A percentile compares a stretch with the other conserved stretches of the same genome.
These are phyloP conservation scores for Diaporthe aspalathi DNA, from an alignment of 2,329 filamentous ascomycete genomes.

Conservation along the genomic window DNA sequence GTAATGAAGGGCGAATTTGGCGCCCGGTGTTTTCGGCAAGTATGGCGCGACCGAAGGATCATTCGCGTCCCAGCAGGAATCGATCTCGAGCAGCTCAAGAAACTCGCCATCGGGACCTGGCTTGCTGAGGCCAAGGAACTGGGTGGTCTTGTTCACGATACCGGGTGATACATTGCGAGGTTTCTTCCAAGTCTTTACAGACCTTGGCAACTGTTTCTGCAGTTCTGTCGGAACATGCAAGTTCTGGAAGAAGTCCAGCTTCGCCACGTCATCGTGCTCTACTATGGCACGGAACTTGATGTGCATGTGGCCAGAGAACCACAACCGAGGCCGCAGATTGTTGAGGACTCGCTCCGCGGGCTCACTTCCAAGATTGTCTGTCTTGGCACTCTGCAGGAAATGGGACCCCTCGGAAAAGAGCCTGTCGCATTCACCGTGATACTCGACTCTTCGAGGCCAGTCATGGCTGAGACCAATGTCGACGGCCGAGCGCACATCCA, in stretches of 20 bases:
- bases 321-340: slow-evolving; percentile 5
- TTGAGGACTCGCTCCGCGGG: slow-evolving; percentile 11
- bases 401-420: slow-evolving; percentile 16
- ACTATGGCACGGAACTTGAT: neutral
- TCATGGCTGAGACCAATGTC: slow-evolving; percentile 22
- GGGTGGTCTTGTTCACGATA: slow-evolving; percentile 9
- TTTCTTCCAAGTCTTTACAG: slow-evolving; percentile 6
- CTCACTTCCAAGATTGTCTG: slow-evolving; percentile 11
- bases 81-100: slow-evolving; percentile 16
- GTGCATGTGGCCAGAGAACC: slow-evolving; percentile 24
- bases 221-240: neutral
- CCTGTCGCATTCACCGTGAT: neutral
- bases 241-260: neutral
- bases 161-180: neutral
- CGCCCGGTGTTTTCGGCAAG: neutral
- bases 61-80: neutral
- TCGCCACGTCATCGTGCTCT: neutral
- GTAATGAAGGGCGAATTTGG: neutral
- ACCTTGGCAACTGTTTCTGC: slow-evolving; percentile 4
- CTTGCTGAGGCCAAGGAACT: slow-evolving; percentile 14
- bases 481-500: slow-evolving; percentile 9
- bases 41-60: neutral
- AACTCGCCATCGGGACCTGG: slow-evolving; percentile 1
- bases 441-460: slow-evolving; percentile 22
- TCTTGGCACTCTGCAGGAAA: slow-evolving; percentile 7